A percentile compares a stretch with the other conserved stretches of the same genome.
phyloP scores from a whole-genome alignment of 768 basidiomycete species.

The Kwoniella pini region DNA sequence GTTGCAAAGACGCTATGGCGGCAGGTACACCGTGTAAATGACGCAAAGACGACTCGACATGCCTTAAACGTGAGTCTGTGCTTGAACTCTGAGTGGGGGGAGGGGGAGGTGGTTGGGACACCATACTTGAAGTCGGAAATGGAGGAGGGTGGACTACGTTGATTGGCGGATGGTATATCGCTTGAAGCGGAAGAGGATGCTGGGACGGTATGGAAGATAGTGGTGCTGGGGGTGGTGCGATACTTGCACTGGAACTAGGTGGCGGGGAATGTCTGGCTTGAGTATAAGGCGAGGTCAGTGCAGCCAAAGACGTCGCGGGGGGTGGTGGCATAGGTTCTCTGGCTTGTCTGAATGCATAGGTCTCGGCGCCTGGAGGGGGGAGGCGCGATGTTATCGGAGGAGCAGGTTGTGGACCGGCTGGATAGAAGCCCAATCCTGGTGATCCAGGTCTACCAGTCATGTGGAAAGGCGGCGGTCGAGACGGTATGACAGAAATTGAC shows the following conservation, averaged over 20 bases:
- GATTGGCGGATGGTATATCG: conserved; percentile 18
- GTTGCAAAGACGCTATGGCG: conserved; percentile 9
- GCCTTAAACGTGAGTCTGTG: conserved; percentile 27
- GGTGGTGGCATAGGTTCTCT: conserved; percentile 49
- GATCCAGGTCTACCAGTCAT: conserved; percentile 31
- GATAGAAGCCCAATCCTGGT: conserved; percentile 35
- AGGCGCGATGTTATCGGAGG: conserved; percentile 39
- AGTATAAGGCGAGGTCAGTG: conserved; percentile 26
- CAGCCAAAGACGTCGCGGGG: conserved; percentile 30
- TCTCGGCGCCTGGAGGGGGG: conserved; percentile 16
- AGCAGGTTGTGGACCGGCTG: conserved; percentile 41
- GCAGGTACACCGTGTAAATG: conserved; percentile 25
- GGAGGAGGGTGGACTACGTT: conserved; percentile 19
- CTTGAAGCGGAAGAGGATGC: conserved; percentile 1
- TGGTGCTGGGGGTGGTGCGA: conserved; percentile 12
- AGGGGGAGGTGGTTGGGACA: conserved; percentile 4
- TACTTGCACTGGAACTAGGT: neutral
- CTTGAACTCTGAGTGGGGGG: conserved; percentile 1
- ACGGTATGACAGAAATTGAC: conserved; percentile 45
- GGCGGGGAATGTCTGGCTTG: conserved; percentile 22
- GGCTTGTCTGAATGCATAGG: conserved; percentile 32
- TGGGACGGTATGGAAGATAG: neutral
- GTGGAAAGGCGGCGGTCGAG: conserved; percentile 41
- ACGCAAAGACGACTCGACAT: conserved; percentile 27
- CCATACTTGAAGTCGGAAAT: conserved; percentile 1